These are phyloP conservation scores for Fusarium guadeloupense DNA, from an alignment of 2,329 filamentous ascomycete genomes.

Conservation along the genomic window DNA sequence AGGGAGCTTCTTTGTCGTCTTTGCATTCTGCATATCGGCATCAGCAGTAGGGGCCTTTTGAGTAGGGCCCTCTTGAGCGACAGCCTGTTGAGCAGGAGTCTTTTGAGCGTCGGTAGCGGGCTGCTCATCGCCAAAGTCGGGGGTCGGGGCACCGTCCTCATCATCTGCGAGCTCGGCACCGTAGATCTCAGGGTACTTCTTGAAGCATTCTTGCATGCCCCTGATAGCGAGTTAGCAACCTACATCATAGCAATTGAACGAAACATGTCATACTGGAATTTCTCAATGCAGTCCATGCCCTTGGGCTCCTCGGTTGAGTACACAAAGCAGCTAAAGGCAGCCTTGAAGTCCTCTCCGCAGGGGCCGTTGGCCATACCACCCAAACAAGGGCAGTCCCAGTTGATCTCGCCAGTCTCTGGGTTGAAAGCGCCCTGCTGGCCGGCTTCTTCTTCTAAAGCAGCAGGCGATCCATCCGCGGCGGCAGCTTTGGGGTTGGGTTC, in stretches of 20 bases:
- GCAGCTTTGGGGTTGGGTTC: slow-evolving; percentile 42
- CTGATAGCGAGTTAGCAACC: slow-evolving; percentile 58
- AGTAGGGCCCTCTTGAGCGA: no score
- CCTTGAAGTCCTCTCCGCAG: slow-evolving; percentile 94
- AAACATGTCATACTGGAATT: slow-evolving; percentile 80
- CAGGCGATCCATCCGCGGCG: slow-evolving; percentile 52
- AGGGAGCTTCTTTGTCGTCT: not conserved
- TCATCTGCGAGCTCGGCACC: slow-evolving; percentile 87
- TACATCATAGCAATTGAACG: not conserved
- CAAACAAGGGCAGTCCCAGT: slow-evolving; percentile 98
- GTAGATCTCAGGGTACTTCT: slow-evolving; percentile 90
- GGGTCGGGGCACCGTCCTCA: slow-evolving; percentile 54
- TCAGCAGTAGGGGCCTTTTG: no score
- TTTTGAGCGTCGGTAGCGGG: slow-evolving; percentile 29
- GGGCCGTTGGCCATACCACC: slow-evolving; percentile 97
- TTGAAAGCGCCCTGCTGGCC: slow-evolving; percentile 93
- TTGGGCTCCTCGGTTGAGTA: slow-evolving; percentile 94
- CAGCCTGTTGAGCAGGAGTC: slow-evolving; percentile 4
- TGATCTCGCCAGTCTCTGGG: slow-evolving; percentile 98
- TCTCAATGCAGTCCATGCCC: slow-evolving; percentile 96
- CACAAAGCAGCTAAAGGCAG: slow-evolving; percentile 98
- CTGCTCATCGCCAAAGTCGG: slow-evolving; percentile 44
- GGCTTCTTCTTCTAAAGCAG: slow-evolving; percentile 79
- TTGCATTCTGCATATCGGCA: not conserved
- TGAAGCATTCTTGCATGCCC: slow-evolving; percentile 97